Evolutionary conservation across 1,284 basidiomycete species (phyloP), one percentile per base, ranked within the genome.

Genomic region (Flammula alnicola): DNA sequence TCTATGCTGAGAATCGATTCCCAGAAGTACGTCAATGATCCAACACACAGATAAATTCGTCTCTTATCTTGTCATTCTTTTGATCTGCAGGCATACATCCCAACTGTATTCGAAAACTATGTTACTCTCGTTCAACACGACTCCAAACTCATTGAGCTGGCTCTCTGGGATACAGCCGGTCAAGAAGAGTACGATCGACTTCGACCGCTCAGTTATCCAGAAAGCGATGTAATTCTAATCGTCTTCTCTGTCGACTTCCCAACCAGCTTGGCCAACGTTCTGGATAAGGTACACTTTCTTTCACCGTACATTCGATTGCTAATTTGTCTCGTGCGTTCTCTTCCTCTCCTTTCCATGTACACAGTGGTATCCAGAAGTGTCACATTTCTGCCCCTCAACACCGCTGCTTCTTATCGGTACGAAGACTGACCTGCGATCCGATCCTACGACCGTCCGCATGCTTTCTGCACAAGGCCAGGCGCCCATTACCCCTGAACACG

Each of bases 181-280:
- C 95, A 98, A 71, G 95, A 98, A 73, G 95, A 98, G 74, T 98
- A 98, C 71, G 95, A 98, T 70, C 81, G 95, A 56, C 77, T 98
- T 56, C 81, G 95, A 57, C 95, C 95, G 20, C 77, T 99, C 53
- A 94, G 91, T 68, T 98, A 98, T 66, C 95, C 95, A 29, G 96
- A 98, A 69, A 94, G 90, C 74, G 88, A 98, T 69, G 93, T 98
- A 47, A 95, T 99, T 61, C 84, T 98, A 56, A 92, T 98, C 62
- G 94, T 98, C 30, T 99, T 98, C 74, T 95, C 95, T 9, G 80
- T 98, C 70, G 96, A 98, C 78, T 97, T 95, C 66, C 92, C 95
- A n/a, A 89, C 90, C 38, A 95, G 91, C 71, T 79, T 98, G 38
- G 86, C 82, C 41, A 99, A 99, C 65, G 95, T 99, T 26, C 86